These are phyloP conservation scores for Stephanodiscus triporus DNA, from an alignment of 108 stramenopile genomes.

Conservation along the genomic window DNA sequence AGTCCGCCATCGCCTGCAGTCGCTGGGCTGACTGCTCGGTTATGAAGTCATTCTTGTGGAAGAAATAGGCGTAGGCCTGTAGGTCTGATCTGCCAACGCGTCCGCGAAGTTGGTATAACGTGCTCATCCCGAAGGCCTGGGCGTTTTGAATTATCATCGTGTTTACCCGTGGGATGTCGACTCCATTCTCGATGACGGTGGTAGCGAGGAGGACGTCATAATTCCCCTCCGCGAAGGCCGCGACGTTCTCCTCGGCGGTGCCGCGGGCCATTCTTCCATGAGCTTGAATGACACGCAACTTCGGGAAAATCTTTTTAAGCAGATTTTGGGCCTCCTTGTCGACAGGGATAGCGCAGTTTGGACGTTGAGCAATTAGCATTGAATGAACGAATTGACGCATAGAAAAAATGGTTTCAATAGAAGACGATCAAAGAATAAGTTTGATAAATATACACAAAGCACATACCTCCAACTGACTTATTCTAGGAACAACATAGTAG, in stretches of 20 bases:
- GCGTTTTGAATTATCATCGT: constrained; percentile 93
- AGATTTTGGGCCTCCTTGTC: constrained; percentile 55
- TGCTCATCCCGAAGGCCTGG: constrained; percentile 92
- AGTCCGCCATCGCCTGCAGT: constrained; percentile 85
- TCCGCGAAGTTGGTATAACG: constrained; percentile 94
- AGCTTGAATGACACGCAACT: constrained; percentile 76
- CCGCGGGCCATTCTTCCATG: constrained; percentile 87
- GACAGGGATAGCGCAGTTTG: neutral
- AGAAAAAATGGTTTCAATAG: too few species aligned
- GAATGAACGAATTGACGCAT: too few species aligned
- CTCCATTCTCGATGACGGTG: constrained; percentile 97
- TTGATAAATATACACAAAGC: neutral
- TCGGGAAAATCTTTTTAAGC: constrained; percentile 71
- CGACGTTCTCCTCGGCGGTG: constrained; percentile 79
- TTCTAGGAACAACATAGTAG: constrained; percentile 92
- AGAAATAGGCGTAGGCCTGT: constrained; percentile 90
- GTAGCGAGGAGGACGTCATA: constrained; percentile 93
- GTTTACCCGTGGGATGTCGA: constrained; percentile 95
- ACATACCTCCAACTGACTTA: constrained; percentile 63
- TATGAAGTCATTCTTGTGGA: constrained; percentile 69
- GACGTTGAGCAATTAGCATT: neutral
- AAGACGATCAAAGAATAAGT: neutral
- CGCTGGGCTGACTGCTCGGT: constrained; percentile 83
- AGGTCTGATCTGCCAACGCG: constrained; percentile 91
- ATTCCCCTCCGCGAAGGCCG: constrained; percentile 83